phyloP scores from a whole-genome alignment of 768 basidiomycete species.

The Boletus vinaceobasis region DNA sequence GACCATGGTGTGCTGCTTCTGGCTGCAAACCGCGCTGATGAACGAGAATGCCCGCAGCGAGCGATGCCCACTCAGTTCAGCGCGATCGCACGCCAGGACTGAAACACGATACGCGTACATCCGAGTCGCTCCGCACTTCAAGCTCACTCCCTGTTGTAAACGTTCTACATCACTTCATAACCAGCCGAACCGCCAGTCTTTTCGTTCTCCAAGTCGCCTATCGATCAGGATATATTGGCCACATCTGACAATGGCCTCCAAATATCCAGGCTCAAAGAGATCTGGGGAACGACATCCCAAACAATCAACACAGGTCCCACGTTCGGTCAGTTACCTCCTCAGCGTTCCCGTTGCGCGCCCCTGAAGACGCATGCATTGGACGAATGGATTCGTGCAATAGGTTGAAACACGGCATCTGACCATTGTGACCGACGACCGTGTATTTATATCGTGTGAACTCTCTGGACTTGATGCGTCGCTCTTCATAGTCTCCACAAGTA shows the following conservation, averaged over 20 bases:
- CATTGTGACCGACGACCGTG: background rate
- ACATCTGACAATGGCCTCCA: no score
- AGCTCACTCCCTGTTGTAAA: background rate
- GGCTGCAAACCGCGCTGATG: background rate
- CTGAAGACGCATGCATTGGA: background rate
- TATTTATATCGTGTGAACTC: background rate
- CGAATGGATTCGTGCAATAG: no score
- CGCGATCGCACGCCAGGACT: background rate
- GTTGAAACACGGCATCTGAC: background rate
- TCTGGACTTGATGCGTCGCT: background rate
- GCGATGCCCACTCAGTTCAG: background rate
- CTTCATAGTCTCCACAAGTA: background rate
- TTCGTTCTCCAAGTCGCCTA: background rate
- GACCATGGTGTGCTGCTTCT: no score
- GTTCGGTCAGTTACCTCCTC: background rate
- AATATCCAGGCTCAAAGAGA: background rate
- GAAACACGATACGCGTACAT: background rate
- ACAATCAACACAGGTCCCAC: background rate
- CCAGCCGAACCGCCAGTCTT: background rate
- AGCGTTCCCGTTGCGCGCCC: background rate
- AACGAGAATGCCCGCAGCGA: background rate
- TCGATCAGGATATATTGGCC: background rate
- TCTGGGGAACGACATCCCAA: background rate
- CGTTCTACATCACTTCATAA: background rate
- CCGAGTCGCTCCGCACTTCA: background rate